Evolutionary conservation across 2,329 filamentous ascomycete genomes (phyloP), one percentile per base, ranked within the genome.

Genomic region (Cadophora gregata): DNA sequence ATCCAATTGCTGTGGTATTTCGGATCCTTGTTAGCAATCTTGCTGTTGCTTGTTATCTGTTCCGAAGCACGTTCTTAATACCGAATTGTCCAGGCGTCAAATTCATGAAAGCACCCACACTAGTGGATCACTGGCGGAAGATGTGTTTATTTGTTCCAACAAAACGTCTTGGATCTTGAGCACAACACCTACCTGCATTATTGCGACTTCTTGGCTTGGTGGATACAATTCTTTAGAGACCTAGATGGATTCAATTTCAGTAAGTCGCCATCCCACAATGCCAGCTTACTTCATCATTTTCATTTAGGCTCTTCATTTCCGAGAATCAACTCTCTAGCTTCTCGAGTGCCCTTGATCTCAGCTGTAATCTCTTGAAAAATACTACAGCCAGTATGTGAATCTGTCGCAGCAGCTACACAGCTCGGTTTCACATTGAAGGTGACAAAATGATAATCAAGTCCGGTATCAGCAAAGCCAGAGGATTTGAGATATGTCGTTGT

Each of bases 151-250:
- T 25, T 10, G 55, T 58, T 25, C 55, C 55, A 58, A 58, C 55
- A 9, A 27, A 10, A 27, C 6, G 33, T 21, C 1, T 21, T 16
- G 10, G 19, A 58, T 25, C 3, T n/a, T 42, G 31, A 25, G 33
- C 21, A 38, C 33, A 36, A 38, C 33, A 58, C 33, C 21, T 25
- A 42, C n/a, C 55, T 25, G 33, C 33, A 58, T 36, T 33, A 58
- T 58, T 58, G 55, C 55, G 55, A 58, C 33, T 58, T 58, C 55
- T 58, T 58, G 55, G 55, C 55, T 42, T 10, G 6, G 6, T 16
- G 25, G 31, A 58, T 16, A 1, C 21, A 58, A 21, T 36, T 25
- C 3, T 5, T 16, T 38, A 29, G n/a, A 8, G 21, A 21, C 8
- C 31, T 25, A 2, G 21, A 27, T 9, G 8, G 19, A 6, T 36